phyloP scores from a whole-genome alignment of 495 filamentous ascomycete genomes.

The Penicillium psychrofluorescens region DNA sequence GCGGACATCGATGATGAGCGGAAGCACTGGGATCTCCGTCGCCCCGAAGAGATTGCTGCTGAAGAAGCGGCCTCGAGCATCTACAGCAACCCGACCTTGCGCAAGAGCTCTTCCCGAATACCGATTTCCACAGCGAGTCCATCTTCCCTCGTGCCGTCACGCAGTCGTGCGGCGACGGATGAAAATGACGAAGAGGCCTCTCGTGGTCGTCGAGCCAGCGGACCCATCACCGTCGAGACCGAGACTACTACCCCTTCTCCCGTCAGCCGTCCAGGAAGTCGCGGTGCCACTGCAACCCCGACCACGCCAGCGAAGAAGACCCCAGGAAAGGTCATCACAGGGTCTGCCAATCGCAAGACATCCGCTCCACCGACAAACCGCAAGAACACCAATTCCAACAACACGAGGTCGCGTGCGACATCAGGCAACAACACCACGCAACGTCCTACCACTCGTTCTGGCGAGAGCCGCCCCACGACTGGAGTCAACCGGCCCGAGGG shows the following conservation, averaged over 20 bases:
- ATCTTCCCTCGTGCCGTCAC: constrained; percentile 60
- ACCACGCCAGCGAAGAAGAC: constrained; percentile 28
- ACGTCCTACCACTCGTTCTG: constrained; percentile 59
- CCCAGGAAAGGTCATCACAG: constrained; percentile 33
- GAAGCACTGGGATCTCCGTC: constrained; percentile 62
- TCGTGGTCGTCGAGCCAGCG: constrained; percentile 61
- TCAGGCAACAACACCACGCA: constrained; percentile 34
- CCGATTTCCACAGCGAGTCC: constrained; percentile 74
- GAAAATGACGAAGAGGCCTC: constrained; percentile 52
- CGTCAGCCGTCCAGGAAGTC: constrained; percentile 34
- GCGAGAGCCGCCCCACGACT: constrained; percentile 49
- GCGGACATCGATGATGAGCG: constrained; percentile 27
- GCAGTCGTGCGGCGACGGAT: constrained; percentile 45
- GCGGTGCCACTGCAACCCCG: constrained; percentile 22
- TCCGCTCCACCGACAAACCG: constrained; percentile 33
- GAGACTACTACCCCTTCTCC: constrained; percentile 44
- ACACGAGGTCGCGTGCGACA: constrained; percentile 24
- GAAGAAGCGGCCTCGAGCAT: constrained; percentile 42
- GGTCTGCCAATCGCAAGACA: constrained; percentile 34
- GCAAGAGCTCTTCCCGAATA: constrained; percentile 64
- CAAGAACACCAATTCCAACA: constrained; percentile 15
- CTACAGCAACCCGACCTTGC: constrained; percentile 35
- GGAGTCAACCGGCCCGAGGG: constrained; percentile 77
- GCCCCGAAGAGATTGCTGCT: constrained; percentile 72
- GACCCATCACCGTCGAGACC: constrained; percentile 52